A percentile compares a stretch with the other conserved stretches of the same genome.
Evolutionary conservation across 768 basidiomycete species (phyloP).

Genomic region (Pulveroboletus sp.): DNA sequence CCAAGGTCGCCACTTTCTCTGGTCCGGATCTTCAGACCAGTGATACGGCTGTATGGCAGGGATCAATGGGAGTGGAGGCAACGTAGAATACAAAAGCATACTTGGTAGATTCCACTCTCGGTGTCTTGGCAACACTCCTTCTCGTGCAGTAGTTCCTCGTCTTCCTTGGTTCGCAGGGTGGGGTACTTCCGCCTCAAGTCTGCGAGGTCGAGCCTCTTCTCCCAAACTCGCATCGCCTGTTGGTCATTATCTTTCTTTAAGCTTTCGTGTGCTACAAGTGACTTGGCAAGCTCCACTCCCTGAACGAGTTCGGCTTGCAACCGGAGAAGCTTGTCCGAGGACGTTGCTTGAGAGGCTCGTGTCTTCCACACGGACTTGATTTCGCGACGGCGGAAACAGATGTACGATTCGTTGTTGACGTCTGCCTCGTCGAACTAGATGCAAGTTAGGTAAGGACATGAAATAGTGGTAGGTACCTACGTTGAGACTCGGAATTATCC

Average conservation of each 20-base stretch:
- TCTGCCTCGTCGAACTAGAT: constrained; percentile 83
- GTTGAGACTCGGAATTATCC: constrained; percentile 85
- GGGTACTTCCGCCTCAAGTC: constrained; percentile 80
- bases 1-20: constrained; percentile 40
- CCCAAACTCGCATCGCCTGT: constrained; percentile 68
- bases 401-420: constrained; percentile 86
- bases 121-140: constrained; percentile 64
- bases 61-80: background rate
- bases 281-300: constrained; percentile 68
- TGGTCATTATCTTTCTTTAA: constrained; percentile 64
- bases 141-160: constrained; percentile 71
- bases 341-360: constrained; percentile 83
- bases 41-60: constrained; percentile 37
- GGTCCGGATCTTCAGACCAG: constrained; percentile 51
- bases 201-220: constrained; percentile 66
- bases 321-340: constrained; percentile 83
- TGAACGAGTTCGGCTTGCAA: constrained; percentile 71
- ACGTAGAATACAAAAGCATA: background rate
- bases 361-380: constrained; percentile 94
- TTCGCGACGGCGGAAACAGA: constrained; percentile 95
- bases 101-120: constrained; percentile 34
- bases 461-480: constrained; percentile 41
- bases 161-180: constrained; percentile 53
- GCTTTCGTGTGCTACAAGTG: constrained; percentile 67
- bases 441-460: constrained; percentile 1